These are phyloP conservation scores for Crucihimalaya himalaica DNA, from an alignment of 345 rosid species.

Conservation along the genomic window DNA sequence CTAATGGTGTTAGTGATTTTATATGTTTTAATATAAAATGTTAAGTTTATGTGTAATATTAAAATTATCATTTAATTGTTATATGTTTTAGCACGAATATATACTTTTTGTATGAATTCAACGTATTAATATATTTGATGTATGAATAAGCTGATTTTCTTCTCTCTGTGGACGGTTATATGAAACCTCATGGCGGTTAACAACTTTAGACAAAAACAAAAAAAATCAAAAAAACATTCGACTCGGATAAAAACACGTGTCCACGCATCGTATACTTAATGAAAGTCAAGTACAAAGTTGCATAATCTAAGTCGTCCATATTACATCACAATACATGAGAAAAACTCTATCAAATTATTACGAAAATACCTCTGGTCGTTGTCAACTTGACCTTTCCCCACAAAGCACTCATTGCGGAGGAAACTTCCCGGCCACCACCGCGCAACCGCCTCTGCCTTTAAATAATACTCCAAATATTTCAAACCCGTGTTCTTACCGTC, in stretches of 20 bases:
- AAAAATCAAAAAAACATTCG: no score
- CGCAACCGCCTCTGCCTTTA: slow-evolving; percentile 35
- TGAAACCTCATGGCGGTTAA: not conserved
- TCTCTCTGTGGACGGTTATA: not conserved
- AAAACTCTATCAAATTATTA: not conserved
- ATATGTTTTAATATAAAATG: no score
- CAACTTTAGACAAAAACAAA: not conserved
- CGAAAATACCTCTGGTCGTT: slow-evolving; percentile 5
- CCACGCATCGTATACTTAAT: not conserved
- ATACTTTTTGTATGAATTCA: no score
- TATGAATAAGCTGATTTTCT: no score
- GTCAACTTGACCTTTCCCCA: slow-evolving; percentile 20
- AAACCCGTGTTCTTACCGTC: slow-evolving; percentile 37
- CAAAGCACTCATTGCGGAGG: slow-evolving; percentile 13
- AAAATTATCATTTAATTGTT: no score
- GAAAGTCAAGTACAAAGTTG: no score
- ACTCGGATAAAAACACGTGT: not conserved
- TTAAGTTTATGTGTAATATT: no score
- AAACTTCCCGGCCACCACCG: slow-evolving; percentile 40
- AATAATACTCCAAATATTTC: slow-evolving; percentile 10
- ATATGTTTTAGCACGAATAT: no score
- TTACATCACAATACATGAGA: not conserved
- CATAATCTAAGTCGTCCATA: not conserved
- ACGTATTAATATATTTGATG: no score
- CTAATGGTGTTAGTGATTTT: no score